Evolutionary conservation across 169 alveolate species (phyloP).

Genomic region (Plasmodium inui): DNA sequence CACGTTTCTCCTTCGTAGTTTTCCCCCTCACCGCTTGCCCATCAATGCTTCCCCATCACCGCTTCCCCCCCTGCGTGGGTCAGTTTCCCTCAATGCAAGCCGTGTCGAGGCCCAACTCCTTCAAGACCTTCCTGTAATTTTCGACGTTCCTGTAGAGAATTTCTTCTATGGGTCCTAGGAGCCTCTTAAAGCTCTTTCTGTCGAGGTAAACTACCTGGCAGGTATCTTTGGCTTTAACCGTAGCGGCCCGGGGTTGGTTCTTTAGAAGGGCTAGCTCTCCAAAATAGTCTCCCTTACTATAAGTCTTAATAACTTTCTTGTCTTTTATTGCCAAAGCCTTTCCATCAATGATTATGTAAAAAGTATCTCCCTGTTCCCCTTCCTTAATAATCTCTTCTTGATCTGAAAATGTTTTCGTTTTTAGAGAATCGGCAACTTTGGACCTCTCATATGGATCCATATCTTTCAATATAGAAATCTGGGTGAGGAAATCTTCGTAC

Average conservation of each 20-base stretch:
- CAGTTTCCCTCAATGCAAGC: constrained; percentile 56
- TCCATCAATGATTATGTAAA: constrained; percentile 94
- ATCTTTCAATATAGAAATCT: constrained; percentile 90
- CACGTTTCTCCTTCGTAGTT: background rate
- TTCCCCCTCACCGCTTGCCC: too few species aligned
- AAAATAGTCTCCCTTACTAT: constrained; percentile 94
- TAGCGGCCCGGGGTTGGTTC: constrained; percentile 96
- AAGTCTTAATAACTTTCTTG: constrained; percentile 89
- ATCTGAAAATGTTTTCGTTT: constrained; percentile 84
- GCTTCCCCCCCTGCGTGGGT: background rate
- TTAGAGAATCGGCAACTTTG: constrained; percentile 94
- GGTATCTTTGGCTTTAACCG: constrained; percentile 90
- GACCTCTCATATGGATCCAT: constrained; percentile 95
- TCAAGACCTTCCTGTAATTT: constrained; percentile 88
- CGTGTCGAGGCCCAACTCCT: constrained; percentile 74
- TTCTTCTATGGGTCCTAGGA: constrained; percentile 96
- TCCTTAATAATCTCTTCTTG: constrained; percentile 94
- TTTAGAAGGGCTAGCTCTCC: constrained; percentile 97
- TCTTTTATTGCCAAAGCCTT: constrained; percentile 94
- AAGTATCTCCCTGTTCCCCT: constrained; percentile 95
- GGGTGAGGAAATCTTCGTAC: constrained; percentile 91
- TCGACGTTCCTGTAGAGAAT: constrained; percentile 93
- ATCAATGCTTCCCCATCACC: background rate
- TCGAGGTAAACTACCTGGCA: constrained; percentile 92
- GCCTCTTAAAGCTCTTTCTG: constrained; percentile 94